These are phyloP conservation scores for Chaetomium olivaceum DNA, from an alignment of 2,329 filamentous ascomycete genomes.

Conservation along the genomic window DNA sequence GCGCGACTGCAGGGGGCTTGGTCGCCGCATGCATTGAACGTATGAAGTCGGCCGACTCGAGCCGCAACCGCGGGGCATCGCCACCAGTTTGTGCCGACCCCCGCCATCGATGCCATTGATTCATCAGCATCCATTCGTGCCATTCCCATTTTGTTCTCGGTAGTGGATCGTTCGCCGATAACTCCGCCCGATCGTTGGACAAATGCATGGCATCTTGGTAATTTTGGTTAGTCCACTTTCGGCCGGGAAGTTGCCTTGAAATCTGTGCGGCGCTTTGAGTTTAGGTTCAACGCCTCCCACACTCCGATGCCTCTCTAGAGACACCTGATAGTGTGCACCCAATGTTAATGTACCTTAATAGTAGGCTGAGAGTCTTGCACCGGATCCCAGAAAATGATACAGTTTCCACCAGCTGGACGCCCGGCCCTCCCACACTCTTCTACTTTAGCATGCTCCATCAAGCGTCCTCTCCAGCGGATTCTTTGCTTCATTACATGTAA, in stretches of 20 bases:
- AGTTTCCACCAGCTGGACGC: background rate
- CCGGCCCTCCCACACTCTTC: background rate
- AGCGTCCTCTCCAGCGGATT: background rate
- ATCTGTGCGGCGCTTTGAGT: background rate
- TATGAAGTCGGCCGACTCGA: background rate
- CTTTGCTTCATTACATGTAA: no score
- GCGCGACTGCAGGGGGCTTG: constrained; percentile 19
- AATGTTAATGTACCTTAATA: no score
- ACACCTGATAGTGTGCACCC: background rate
- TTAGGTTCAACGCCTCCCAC: background rate
- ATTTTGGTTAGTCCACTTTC: background rate
- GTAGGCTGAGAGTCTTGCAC: background rate
- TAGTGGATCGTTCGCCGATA: constrained; percentile 8
- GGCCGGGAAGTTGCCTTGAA: background rate
- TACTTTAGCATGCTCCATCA: background rate
- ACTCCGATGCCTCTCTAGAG: background rate
- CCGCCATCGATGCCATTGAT: constrained; percentile 6
- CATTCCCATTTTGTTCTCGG: background rate
- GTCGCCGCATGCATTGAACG: constrained; percentile 7
- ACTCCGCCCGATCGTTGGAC: constrained; percentile 6
- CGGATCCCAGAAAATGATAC: background rate
- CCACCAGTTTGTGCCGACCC: background rate
- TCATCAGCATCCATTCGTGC: constrained; percentile 10
- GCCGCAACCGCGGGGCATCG: constrained; percentile 3
- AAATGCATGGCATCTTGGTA: background rate